Evolutionary conservation across 805 yeast species (phyloP).

Genomic region (Saturnispora ahearnii): DNA sequence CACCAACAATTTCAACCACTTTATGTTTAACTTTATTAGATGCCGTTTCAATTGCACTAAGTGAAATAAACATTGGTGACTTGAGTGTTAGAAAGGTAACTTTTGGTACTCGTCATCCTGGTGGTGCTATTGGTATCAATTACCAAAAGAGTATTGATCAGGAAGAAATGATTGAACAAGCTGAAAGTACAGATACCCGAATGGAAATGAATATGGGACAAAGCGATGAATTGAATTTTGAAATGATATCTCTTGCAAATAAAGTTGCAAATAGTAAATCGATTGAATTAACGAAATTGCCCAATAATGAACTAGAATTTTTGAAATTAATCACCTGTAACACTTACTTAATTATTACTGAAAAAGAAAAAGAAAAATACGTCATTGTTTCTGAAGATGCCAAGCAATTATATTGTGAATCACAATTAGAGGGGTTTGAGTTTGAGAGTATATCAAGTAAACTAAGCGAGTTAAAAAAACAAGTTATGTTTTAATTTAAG

Average conservation of each 20-base stretch:
- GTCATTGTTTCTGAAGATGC: not conserved
- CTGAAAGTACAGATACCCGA: not conserved
- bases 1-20: slow-evolving; percentile 82
- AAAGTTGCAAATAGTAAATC: slow-evolving; percentile 21
- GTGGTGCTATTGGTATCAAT: slow-evolving; percentile 75
- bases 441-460: not conserved
- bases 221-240: not conserved
- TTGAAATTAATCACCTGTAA: slow-evolving; percentile 29
- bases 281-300: slow-evolving; percentile 16
- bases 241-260: slow-evolving; percentile 7
- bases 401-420: not conserved
- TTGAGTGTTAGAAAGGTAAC: slow-evolving; percentile 39
- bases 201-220: not conserved
- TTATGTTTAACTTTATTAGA: slow-evolving; percentile 69
- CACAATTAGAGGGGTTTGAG: not conserved
- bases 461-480: not conserved
- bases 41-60: slow-evolving; percentile 64
- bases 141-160: slow-evolving; percentile 1
- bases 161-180: not conserved
- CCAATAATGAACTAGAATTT: slow-evolving; percentile 29
- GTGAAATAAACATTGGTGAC: slow-evolving; percentile 58
- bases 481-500: not conserved
- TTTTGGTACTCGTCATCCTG: slow-evolving; percentile 77
- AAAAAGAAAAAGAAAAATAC: not conserved
- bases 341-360: slow-evolving; percentile 23